These are phyloP conservation scores for Byssothecium circinans DNA, from an alignment of 2,329 filamentous ascomycete genomes.

Conservation along the genomic window DNA sequence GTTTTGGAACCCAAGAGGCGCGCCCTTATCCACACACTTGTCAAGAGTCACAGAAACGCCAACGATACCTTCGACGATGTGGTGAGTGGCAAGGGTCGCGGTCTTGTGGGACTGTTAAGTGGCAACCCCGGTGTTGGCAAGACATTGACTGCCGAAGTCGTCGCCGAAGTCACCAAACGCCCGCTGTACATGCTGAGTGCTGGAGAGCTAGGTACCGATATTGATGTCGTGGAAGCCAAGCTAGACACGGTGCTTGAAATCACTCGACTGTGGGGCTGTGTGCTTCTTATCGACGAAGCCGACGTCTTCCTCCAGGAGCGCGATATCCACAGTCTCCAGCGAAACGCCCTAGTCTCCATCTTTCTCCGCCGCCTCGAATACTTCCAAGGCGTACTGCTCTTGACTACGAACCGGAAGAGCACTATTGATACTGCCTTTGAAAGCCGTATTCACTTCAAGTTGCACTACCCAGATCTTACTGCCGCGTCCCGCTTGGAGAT, in stretches of 20 bases:
- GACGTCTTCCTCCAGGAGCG: constrained; percentile 57
- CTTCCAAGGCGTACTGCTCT: constrained; percentile 82
- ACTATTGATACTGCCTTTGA: constrained; percentile 51
- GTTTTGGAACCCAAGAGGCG: constrained; percentile 57
- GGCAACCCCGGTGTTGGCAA: constrained; percentile 86
- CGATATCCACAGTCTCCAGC: constrained; percentile 75
- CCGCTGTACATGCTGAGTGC: constrained; percentile 81
- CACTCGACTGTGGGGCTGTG: constrained; percentile 69
- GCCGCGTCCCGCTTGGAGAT: constrained; percentile 39
- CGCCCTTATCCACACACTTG: constrained; percentile 72
- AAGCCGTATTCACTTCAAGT: constrained; percentile 49
- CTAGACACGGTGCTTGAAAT: constrained; percentile 71
- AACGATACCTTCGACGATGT: constrained; percentile 72
- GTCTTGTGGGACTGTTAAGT: constrained; percentile 77
- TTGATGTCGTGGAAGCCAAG: constrained; percentile 56
- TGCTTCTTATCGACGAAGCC: constrained; percentile 73
- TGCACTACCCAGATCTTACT: constrained; percentile 47
- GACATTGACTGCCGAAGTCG: constrained; percentile 81
- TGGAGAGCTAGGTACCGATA: constrained; percentile 56
- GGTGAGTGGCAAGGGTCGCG: constrained; percentile 74
- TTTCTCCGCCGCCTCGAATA: constrained; percentile 84
- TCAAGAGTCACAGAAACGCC: constrained; percentile 79
- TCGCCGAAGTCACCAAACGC: constrained; percentile 79
- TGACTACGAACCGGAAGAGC: constrained; percentile 74
- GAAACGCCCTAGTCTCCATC: constrained; percentile 81